Conservation (phyloP, 2,329 filamentous ascomycete genomes). For the Rutstroemia sp. region DNA sequence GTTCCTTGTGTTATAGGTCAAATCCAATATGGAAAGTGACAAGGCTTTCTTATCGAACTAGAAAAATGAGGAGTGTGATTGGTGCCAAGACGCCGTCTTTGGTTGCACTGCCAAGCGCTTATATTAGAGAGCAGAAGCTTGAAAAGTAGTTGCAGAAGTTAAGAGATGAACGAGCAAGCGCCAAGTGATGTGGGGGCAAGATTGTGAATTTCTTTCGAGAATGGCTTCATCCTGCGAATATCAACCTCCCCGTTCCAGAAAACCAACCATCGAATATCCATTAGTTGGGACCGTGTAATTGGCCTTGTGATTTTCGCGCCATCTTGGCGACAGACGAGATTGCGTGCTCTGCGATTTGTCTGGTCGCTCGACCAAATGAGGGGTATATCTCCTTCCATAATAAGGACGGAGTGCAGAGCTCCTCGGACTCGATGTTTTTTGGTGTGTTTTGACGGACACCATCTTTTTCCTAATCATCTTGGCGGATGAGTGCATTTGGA, state of each 20-base stretch:
- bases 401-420: neutral
- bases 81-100: neutral
- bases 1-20: neutral
- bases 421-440: neutral
- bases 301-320: neutral
- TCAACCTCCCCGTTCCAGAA: constrained; percentile 9
- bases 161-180: constrained; percentile 3
- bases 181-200: neutral
- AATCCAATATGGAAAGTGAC: constrained; percentile 1
- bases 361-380: neutral
- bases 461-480: neutral
- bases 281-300: neutral
- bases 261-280: neutral
- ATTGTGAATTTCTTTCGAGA: neutral
- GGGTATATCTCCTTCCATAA: constrained; percentile 6
- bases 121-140: constrained; percentile 4
- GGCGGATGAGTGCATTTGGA: neutral
- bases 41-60: constrained; percentile 5
- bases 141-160: neutral
- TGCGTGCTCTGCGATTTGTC: neutral
- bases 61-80: neutral
- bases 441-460: neutral
- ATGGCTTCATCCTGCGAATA: constrained; percentile 4
- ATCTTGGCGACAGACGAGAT: neutral
- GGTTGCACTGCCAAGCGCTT: constrained; percentile 3